These are phyloP conservation scores for Thelonectria discophora DNA, from an alignment of 2,329 filamentous ascomycete species.

Conservation along the genomic window DNA sequence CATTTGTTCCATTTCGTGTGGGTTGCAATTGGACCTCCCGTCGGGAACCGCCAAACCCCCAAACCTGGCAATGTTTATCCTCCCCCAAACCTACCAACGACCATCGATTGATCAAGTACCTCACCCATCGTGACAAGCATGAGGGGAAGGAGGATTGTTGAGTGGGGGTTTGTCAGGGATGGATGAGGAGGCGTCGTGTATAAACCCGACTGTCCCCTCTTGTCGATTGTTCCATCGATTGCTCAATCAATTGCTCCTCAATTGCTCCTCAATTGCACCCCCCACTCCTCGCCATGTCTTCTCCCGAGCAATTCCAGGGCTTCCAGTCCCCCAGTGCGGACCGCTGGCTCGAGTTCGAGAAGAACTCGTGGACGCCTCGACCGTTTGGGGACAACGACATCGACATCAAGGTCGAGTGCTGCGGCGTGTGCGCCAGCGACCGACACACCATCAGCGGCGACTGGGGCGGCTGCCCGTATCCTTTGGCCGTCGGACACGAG, in stretches of 20 bases:
- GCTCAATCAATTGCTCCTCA: neutral
- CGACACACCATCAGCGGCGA: slow-evolving; percentile 75
- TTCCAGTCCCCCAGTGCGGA: slow-evolving; percentile 66
- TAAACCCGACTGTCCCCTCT: neutral
- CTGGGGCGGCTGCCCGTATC: slow-evolving; percentile 70
- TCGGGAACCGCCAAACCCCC: no score
- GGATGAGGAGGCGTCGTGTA: neutral
- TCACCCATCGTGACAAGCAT: neutral
- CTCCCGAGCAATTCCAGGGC: slow-evolving; percentile 68
- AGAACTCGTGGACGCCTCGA: slow-evolving; percentile 83
- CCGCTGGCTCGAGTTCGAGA: slow-evolving; percentile 68
- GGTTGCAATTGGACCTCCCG: no score
- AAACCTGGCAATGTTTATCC: slow-evolving; percentile 24
- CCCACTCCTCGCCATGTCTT: slow-evolving; percentile 56
- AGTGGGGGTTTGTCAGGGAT: neutral
- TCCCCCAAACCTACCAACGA: slow-evolving; percentile 23
- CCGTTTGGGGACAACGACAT: slow-evolving; percentile 88
- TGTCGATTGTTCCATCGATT: neutral
- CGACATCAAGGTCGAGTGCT: slow-evolving; percentile 86
- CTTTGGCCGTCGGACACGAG: slow-evolving; percentile 76
- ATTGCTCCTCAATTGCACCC: neutral
- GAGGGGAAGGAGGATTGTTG: neutral
- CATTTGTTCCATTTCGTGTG: slow-evolving; percentile 24
- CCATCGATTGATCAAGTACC: neutral
- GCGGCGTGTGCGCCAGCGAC: slow-evolving; percentile 79